Evolutionary conservation across 2,329 filamentous ascomycete species (phyloP).

Genomic region (Nemania sp.): DNA sequence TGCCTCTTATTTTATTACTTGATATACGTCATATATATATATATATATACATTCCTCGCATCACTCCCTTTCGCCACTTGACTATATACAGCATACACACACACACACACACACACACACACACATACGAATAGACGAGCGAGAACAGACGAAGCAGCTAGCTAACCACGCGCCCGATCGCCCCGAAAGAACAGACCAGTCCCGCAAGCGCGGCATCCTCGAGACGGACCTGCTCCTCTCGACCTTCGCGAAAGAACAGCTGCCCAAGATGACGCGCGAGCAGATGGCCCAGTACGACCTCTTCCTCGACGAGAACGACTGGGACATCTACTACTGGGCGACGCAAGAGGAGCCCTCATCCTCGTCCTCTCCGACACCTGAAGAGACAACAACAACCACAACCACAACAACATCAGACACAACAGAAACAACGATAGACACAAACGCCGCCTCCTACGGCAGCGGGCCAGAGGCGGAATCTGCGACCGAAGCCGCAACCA

Average conservation of each 20-base stretch:
- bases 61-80: background rate
- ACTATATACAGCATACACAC: no score
- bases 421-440: conserved; percentile 52
- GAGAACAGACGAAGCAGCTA: background rate
- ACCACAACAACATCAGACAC: conserved; percentile 31
- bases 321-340: conserved; percentile 99
- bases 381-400: conserved; percentile 16
- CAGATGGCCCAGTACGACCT: conserved; percentile 85
- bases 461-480: conserved; percentile 29
- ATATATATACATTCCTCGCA: background rate
- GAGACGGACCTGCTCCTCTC: conserved; percentile 95
- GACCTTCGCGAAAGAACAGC: conserved; percentile 84
- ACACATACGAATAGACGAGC: background rate
- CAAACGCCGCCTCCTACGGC: conserved; percentile 52
- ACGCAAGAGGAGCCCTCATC: conserved; percentile 74
- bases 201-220: conserved; percentile 92
- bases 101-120: no score
- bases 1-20: background rate
- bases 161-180: background rate
- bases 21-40: no score
- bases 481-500: conserved; percentile 37
- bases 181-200: conserved; percentile 71
- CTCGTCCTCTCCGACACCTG: background rate
- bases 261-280: conserved; percentile 70
- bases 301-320: conserved; percentile 98